Base-by-base conservation (phyloP, 768 basidiomycete species). In the Jaapia argillacea region DNA sequence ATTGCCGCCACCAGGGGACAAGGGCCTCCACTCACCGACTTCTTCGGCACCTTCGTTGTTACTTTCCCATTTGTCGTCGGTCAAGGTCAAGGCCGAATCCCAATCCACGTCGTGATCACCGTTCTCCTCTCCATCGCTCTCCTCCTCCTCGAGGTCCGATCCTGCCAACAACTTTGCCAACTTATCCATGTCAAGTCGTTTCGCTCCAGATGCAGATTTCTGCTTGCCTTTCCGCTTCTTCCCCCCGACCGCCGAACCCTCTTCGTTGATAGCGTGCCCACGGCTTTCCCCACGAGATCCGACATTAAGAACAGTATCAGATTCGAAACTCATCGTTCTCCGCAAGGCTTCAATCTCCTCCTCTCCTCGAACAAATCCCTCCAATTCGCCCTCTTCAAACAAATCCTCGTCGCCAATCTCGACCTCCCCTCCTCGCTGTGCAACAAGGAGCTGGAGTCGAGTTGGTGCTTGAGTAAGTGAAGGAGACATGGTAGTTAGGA, bases 371-470 rank as follows among this genome's bases (percentile, higher is more conserved):
- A 85, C 49, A 23, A 85, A 42, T 16, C 63, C 69, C 43, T 86
- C 84, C 22, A 84, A 57, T 57, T 89, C 86, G 2, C 77, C 81
- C 24, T 74, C 70, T 3, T 61, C 71, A 46, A 89, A 85, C 20
- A 89, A 62, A 45, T 88, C 86, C 5, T 85, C 79, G 47, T 90
- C 86, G 1, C 52, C 48, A 16, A 89, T 74, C 18, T 69, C 60
- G 20, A 64, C 63, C 26, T 59, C 65, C 4, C 78, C 79, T 36
- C 83, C 80, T 36, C 81, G 78, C 37, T 67, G 64, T 7, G 67
- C 63, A 0, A 69, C 61, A 25, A 89, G 69, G 22, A 79, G 59
- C 48, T 85, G 82, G 6, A 89, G 68, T 25, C 86, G 81, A 2
- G 80, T 78, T 2, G 78, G 85, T 20, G 54, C 38, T 39, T 60